These are phyloP conservation scores for Phyllosticta paracitricarpa DNA, from an alignment of 2,329 filamentous ascomycete species.

Conservation along the genomic window DNA sequence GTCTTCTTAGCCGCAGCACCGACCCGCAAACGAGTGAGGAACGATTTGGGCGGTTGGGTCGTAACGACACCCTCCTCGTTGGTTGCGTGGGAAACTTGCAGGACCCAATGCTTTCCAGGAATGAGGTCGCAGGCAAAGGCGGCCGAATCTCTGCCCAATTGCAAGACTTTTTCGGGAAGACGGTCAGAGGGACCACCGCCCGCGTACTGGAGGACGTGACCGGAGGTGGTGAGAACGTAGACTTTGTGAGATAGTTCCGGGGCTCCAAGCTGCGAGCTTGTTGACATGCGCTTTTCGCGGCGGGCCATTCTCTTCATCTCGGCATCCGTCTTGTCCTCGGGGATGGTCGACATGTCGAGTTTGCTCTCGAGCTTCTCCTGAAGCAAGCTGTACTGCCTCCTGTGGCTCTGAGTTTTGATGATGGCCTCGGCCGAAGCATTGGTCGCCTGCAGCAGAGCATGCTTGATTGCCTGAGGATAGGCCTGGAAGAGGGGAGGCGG, in stretches of 20 bases:
- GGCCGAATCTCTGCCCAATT: constrained; percentile 62
- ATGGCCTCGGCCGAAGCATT: constrained; percentile 60
- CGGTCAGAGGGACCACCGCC: constrained; percentile 61
- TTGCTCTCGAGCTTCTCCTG: constrained; percentile 27
- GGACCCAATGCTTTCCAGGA: constrained; percentile 68
- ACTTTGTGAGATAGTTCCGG: constrained; percentile 62
- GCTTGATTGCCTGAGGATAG: constrained; percentile 72
- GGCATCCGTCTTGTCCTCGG: constrained; percentile 19
- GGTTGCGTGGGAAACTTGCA: constrained; percentile 61
- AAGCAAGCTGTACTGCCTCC: constrained; percentile 37
- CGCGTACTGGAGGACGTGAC: constrained; percentile 65
- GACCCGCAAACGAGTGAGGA: constrained; percentile 56
- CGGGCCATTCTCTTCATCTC: constrained; percentile 27
- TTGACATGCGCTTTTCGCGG: constrained; percentile 30
- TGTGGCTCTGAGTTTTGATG: constrained; percentile 47
- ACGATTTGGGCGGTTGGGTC: constrained; percentile 45
- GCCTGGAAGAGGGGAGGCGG: constrained; percentile 73
- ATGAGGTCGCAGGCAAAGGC: constrained; percentile 74
- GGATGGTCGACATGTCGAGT: constrained; percentile 14
- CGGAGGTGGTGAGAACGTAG: constrained; percentile 60
- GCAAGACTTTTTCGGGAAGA: constrained; percentile 62
- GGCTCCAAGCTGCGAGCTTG: constrained; percentile 32
- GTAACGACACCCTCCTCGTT: constrained; percentile 46
- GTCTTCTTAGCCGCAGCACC: constrained; percentile 43
- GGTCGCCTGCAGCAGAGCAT: constrained; percentile 59